phyloP scores from a whole-genome alignment of 805 yeast species.

The Wickerhamiella australiensis region DNA sequence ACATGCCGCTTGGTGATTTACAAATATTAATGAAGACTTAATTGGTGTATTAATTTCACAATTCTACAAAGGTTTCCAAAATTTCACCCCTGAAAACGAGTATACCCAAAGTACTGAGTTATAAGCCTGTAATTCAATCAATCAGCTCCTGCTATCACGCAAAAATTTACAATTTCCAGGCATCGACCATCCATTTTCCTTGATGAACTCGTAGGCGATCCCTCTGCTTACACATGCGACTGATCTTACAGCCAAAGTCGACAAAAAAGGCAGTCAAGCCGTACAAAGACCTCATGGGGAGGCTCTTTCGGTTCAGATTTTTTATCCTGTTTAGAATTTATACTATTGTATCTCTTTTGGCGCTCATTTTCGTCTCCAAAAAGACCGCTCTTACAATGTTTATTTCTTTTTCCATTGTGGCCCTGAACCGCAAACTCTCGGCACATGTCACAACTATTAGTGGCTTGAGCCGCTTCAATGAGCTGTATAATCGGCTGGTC shows the following conservation, averaged over 20 bases:
- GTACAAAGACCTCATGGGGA: slow-evolving; percentile 1
- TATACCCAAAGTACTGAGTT: too few species aligned
- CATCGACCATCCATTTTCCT: too few species aligned
- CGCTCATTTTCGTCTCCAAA: background rate
- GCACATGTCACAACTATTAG: background rate
- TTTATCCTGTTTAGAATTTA: background rate
- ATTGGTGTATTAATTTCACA: too few species aligned
- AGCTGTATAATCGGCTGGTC: background rate
- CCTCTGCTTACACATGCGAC: slow-evolving; percentile 9
- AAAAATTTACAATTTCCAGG: too few species aligned
- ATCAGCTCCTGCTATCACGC: too few species aligned
- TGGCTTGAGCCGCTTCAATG: slow-evolving; percentile 2
- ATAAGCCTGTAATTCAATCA: too few species aligned
- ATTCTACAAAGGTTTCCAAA: too few species aligned
- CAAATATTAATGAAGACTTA: too few species aligned
- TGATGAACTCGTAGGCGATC: too few species aligned
- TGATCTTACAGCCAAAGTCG: slow-evolving; percentile 11
- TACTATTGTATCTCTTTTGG: background rate
- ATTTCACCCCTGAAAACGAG: too few species aligned
- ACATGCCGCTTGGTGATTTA: too few species aligned
- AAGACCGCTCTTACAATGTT: background rate
- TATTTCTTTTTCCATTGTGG: background rate
- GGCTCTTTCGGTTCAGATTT: slow-evolving; percentile 1
- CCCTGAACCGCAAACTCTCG: background rate
- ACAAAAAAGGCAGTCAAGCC: slow-evolving; percentile 8